Percentiles rank a stretch among this genome's conserved stretches.
Conservation (phyloP, 495 filamentous ascomycete species). For the Staphylotrichum longicolle region DNA sequence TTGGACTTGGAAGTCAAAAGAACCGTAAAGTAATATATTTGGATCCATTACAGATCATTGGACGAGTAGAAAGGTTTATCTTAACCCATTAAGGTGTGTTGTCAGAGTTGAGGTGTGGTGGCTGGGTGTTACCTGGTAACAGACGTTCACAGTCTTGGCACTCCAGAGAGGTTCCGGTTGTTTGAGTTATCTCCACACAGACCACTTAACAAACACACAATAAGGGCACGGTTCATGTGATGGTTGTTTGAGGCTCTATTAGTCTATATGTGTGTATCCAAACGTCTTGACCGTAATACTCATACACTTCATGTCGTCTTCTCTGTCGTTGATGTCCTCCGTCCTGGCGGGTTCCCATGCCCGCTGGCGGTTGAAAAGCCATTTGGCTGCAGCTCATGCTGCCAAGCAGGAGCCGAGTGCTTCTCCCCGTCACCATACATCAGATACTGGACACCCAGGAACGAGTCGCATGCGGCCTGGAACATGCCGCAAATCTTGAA, state of each 20-base stretch:
- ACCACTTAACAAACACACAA: not conserved
- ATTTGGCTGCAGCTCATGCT: constrained; percentile 10
- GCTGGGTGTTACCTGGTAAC: constrained; percentile 27
- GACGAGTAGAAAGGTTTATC: not conserved
- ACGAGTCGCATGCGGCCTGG: constrained; percentile 80
- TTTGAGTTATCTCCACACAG: not conserved
- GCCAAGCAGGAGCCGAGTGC: constrained; percentile 21
- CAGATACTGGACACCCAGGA: constrained; percentile 81
- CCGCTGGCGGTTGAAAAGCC: constrained; percentile 27
- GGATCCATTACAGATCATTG: too few species aligned
- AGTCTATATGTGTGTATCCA: constrained; percentile 16
- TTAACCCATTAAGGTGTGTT: not conserved
- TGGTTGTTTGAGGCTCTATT: not conserved
- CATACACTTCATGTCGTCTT: constrained; percentile 32
- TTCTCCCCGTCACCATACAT: constrained; percentile 66
- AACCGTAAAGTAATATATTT: too few species aligned
- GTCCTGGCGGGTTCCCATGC: constrained; percentile 34
- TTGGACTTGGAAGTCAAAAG: too few species aligned
- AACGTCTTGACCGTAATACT: not conserved
- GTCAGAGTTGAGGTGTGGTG: not conserved
- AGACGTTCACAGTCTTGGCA: constrained; percentile 19
- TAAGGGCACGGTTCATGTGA: not conserved
- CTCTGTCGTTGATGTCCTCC: constrained; percentile 40
- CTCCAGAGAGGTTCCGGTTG: not conserved
- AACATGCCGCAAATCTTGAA: constrained; percentile 94